Evolutionary conservation across 768 basidiomycete species (phyloP).

Genomic region (Leccinum truebloodii): DNA sequence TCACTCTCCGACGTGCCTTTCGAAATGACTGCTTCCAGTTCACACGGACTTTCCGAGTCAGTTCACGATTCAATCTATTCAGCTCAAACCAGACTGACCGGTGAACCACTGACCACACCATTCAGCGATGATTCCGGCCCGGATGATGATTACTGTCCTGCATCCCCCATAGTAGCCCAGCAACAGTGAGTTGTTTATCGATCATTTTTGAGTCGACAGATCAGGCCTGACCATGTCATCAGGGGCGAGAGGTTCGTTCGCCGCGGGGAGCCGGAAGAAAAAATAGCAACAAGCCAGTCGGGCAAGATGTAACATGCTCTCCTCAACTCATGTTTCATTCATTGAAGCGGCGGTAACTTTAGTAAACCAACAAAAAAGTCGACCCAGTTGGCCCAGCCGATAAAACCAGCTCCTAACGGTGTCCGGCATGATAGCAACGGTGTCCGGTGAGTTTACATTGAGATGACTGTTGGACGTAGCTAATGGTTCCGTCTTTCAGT

Average conservation of each 20-base stretch:
- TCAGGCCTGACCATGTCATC: background rate
- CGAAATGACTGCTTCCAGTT: background rate
- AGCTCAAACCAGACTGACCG: constrained; percentile 1
- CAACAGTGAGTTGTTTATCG: background rate
- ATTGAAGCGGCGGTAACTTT: no score
- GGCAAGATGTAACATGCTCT: background rate
- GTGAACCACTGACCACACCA: background rate
- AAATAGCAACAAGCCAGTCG: fast-evolving
- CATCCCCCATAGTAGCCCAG: background rate
- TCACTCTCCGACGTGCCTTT: background rate
- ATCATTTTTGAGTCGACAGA: background rate
- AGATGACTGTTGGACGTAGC: background rate
- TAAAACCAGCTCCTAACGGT: no score
- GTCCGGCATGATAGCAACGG: no score
- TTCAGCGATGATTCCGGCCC: background rate
- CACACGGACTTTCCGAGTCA: no score
- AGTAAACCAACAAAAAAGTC: no score
- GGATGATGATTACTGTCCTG: background rate
- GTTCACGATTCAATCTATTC: background rate
- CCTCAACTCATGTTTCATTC: background rate
- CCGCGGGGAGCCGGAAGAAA: background rate
- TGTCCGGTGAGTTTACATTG: no score
- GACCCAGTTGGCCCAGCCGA: no score
- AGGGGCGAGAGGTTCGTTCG: background rate
- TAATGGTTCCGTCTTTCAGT: background rate